Conservation (phyloP, 2,329 filamentous ascomycete species). For the Whalleya microplaca region DNA sequence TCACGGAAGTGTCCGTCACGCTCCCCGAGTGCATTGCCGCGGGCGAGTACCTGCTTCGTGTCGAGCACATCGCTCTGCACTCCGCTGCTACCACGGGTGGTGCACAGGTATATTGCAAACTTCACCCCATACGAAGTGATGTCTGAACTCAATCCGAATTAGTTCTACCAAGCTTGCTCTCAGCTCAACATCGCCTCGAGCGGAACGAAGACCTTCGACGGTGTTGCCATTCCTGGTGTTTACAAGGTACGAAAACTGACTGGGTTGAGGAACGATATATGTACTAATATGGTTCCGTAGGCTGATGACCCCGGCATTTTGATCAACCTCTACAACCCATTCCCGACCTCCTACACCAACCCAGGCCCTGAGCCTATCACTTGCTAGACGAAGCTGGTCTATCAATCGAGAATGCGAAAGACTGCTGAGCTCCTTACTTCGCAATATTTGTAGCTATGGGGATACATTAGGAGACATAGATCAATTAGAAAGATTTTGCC, state of each 20-base stretch:
- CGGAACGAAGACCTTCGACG: slow-evolving; percentile 34
- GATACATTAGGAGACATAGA: too few species aligned
- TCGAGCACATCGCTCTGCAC: slow-evolving; percentile 41
- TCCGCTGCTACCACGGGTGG: slow-evolving; percentile 31
- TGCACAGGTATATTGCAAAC: slow-evolving; percentile 30
- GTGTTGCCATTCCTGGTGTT: slow-evolving; percentile 33
- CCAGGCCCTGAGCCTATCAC: slow-evolving; percentile 26
- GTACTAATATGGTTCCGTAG: slow-evolving; percentile 12
- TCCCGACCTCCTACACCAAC: slow-evolving; percentile 35
- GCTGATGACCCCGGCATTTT: slow-evolving; percentile 33
- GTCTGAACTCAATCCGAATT: too few species aligned
- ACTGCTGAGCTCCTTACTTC: too few species aligned
- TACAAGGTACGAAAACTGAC: slow-evolving; percentile 27
- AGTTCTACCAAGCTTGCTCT: slow-evolving; percentile 39
- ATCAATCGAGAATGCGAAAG: too few species aligned
- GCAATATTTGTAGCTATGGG: too few species aligned
- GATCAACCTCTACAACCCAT: slow-evolving; percentile 32
- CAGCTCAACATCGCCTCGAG: slow-evolving; percentile 37
- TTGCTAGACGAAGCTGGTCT: slow-evolving; percentile 4
- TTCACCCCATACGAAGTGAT: too few species aligned
- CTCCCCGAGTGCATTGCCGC: slow-evolving; percentile 38
- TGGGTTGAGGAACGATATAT: not conserved
- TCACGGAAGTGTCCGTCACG: slow-evolving; percentile 30
- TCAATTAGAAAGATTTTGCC: too few species aligned
- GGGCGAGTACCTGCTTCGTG: slow-evolving; percentile 41